These are phyloP conservation scores for Trichosporon sp. DNA, from an alignment of 1,284 basidiomycete species.

Conservation along the genomic window DNA sequence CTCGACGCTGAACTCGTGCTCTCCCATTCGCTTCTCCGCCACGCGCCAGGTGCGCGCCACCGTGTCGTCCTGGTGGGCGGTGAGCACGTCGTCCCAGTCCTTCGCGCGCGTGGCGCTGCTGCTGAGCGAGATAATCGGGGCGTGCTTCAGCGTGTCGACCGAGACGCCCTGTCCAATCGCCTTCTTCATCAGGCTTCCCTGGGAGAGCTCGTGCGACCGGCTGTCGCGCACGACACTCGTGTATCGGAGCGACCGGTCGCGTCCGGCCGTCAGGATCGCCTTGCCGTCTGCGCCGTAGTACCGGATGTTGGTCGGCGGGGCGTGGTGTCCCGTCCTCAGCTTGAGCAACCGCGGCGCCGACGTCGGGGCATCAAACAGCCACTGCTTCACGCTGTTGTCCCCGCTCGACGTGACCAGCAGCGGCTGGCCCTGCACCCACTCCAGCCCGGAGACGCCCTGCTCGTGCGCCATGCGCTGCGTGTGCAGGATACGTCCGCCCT, in stretches of 20 bases:
- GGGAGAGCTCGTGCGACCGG: constrained; percentile 88
- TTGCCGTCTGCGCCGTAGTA: constrained; percentile 98
- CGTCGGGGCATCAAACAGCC: constrained; percentile 91
- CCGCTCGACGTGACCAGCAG: constrained; percentile 82
- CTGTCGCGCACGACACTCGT: constrained; percentile 93
- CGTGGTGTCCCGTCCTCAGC: constrained; percentile 86
- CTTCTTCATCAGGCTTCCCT: constrained; percentile 87
- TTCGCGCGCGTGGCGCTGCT: constrained; percentile 80
- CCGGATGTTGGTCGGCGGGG: constrained; percentile 86
- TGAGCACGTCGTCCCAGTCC: constrained; percentile 97
- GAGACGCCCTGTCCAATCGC: constrained; percentile 78
- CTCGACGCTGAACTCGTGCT: constrained; percentile 60
- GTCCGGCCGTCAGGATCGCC: constrained; percentile 77
- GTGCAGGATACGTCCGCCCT: constrained; percentile 77
- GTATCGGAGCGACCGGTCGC: constrained; percentile 83
- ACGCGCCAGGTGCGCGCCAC: constrained; percentile 85
- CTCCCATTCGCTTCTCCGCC: constrained; percentile 77
- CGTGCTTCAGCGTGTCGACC: constrained; percentile 76
- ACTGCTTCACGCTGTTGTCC: constrained; percentile 98
- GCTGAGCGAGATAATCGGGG: constrained; percentile 73
- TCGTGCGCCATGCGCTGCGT: constrained; percentile 85
- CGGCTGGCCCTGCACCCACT: constrained; percentile 90
- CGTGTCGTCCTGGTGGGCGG: constrained; percentile 78
- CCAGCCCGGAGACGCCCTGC: constrained; percentile 72
- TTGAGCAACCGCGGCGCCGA: constrained; percentile 84